Evolutionary conservation across 306 rosid species (phyloP).

Genomic region (Begonia fuchsioides): DNA sequence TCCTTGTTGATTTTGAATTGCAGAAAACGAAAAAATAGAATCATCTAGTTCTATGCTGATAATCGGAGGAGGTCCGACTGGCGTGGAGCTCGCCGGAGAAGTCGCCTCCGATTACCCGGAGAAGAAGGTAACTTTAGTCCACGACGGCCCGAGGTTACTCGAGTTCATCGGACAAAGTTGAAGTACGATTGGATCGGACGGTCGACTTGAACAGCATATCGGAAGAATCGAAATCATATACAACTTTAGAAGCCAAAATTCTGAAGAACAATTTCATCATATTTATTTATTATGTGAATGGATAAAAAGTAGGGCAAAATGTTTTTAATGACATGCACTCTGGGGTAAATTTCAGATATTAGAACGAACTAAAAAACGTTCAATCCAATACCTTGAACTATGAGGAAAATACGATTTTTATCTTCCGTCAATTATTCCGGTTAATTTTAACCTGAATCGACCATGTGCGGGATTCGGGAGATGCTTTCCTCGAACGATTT

Average conservation of each 20-base stretch:
- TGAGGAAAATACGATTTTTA: too few relatives aligned
- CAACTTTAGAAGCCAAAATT: slow-evolving; percentile 43
- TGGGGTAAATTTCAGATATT: too few relatives aligned
- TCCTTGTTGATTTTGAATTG: background rate
- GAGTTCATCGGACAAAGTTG: slow-evolving; percentile 60
- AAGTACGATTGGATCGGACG: slow-evolving; percentile 39
- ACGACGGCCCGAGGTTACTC: slow-evolving; percentile 52
- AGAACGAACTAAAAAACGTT: too few relatives aligned
- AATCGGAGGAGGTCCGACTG: slow-evolving; percentile 85
- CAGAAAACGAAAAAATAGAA: slow-evolving; percentile 52
- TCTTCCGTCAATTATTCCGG: too few relatives aligned
- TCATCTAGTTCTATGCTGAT: slow-evolving; percentile 56
- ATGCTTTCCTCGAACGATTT: too few relatives aligned
- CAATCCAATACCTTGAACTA: too few relatives aligned
- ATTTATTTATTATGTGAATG: too few relatives aligned
- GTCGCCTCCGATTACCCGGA: slow-evolving; percentile 56
- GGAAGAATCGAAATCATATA: slow-evolving; percentile 25
- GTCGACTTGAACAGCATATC: slow-evolving; percentile 17
- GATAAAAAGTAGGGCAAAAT: too few relatives aligned
- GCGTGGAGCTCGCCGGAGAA: slow-evolving; percentile 84
- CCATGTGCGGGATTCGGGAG: too few relatives aligned
- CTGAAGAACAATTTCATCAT: too few relatives aligned
- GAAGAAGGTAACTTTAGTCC: slow-evolving; percentile 50
- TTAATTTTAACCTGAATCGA: too few relatives aligned
- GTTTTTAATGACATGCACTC: too few relatives aligned